Base-by-base conservation (phyloP, 106 monocot genomes). In the Platanthera zijinensis region DNA sequence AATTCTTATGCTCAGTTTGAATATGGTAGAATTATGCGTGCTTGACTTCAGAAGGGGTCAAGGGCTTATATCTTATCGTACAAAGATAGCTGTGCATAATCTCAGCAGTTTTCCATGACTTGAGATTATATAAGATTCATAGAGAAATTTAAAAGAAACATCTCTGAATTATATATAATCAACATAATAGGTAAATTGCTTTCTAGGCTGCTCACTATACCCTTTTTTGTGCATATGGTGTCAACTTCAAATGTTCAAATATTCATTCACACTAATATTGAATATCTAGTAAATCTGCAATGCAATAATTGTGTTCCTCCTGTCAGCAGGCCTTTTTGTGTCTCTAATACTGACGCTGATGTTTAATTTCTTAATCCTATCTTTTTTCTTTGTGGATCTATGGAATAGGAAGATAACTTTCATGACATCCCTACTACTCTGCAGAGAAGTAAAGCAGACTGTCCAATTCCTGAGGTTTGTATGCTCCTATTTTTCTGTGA, bases 361-460 rank as follows among this genome's bases (percentile, higher is more conserved):
- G 64, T 66, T 66, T 66, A 9, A 66, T 66, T 32, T 66, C 32
- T 32, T 66, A 1, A 66, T 30, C 10, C 47, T 15, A 15, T 69
- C 0, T 46, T 46, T 14, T 46, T 69, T 39, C 32, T 69, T 72
- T 39, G 3, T 39, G 39, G 18, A 9, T 50, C 19, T 8, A 50
- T 48, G 10, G 14, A 70, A 51, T 78, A 96, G 96, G 96, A 97
- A 80, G 89, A 89, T 76, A 82, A 81, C 49, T 86, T 79, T 71
- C 85, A 94, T 76, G 97, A 97, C 83, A 91, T 94, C 30, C 97
- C 97, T 48, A 97, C 97, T 64, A 92, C 91, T 57, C 51, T 97
- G 67, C 94, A 94, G 69, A 94, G 97, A 86, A 97, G 97, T 73
- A 97, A 88, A 90, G 97, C 89, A 14, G 97, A 97, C 56, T 97